Evolutionary conservation across 768 basidiomycete species (phyloP).

Genomic region (Pleurotus ostreatus): DNA sequence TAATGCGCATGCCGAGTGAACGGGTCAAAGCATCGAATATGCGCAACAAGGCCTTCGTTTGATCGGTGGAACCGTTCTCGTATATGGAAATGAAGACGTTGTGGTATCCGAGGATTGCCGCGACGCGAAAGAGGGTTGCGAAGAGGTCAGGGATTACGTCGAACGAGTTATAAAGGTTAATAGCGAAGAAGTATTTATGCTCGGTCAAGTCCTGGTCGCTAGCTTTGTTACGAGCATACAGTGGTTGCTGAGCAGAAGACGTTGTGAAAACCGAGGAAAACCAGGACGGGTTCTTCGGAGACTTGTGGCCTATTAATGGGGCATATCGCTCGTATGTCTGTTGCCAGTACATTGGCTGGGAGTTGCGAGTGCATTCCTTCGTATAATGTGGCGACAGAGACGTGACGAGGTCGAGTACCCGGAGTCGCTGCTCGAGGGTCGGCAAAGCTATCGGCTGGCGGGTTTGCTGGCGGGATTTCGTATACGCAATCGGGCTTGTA

Average conservation of each 20-base stretch:
- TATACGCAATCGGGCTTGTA: conserved; percentile 39
- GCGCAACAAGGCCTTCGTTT: conserved; percentile 93
- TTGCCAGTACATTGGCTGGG: conserved; percentile 80
- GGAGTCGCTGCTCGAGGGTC: conserved; percentile 76
- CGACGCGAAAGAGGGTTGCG: conserved; percentile 91
- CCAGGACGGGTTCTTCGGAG: conserved; percentile 58
- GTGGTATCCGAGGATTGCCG: conserved; percentile 90
- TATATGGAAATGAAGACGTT: conserved; percentile 99
- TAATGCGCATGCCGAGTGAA: conserved; percentile 87
- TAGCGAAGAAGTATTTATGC: conserved; percentile 99
- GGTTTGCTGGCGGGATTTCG: conserved; percentile 44
- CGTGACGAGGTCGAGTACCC: conserved; percentile 83
- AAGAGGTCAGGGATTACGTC: conserved; percentile 97
- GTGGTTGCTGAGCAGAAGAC: background rate
- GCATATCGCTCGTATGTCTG: conserved; percentile 87
- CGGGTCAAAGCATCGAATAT: conserved; percentile 93
- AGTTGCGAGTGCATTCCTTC: conserved; percentile 80
- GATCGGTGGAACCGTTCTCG: conserved; percentile 98
- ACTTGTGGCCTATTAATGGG: conserved; percentile 74
- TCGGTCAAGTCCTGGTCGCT: conserved; percentile 43
- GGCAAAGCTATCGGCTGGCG: conserved; percentile 71
- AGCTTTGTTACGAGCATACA: conserved; percentile 30
- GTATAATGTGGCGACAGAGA: conserved; percentile 91
- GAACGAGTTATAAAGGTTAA: conserved; percentile 99
- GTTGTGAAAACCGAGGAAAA: conserved; percentile 43